Evolutionary conservation across 1,139 yeast genomes (phyloP).

Genomic region (Yamadazyma songkhlaensis): DNA sequence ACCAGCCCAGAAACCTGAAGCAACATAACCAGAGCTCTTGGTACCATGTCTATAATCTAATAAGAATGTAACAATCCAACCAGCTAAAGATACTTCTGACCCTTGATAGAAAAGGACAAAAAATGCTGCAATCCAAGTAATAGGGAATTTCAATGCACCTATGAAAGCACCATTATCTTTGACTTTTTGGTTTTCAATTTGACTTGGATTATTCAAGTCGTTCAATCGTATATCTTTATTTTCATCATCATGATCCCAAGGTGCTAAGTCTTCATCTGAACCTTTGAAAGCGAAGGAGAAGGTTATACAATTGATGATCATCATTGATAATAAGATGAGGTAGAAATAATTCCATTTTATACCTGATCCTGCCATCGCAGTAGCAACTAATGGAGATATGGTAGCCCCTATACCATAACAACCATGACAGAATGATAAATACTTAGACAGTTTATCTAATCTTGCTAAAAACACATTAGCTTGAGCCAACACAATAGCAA

Average conservation of each 20-base stretch:
- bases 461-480: slow-evolving; percentile 56
- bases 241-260: slow-evolving; percentile 27
- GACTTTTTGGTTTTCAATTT: slow-evolving; percentile 3
- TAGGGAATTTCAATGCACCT: slow-evolving; percentile 36
- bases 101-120: slow-evolving; percentile 66
- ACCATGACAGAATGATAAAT: slow-evolving; percentile 57
- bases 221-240: slow-evolving; percentile 2
- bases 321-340: slow-evolving; percentile 42
- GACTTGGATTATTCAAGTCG: no score
- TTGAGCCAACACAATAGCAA: slow-evolving; percentile 55
- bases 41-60: slow-evolving; percentile 53
- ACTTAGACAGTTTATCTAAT: slow-evolving; percentile 45
- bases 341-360: slow-evolving; percentile 55
- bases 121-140: slow-evolving; percentile 55
- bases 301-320: slow-evolving; percentile 23
- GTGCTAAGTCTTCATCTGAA: slow-evolving; percentile 40
- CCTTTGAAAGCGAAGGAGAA: slow-evolving; percentile 38
- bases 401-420: slow-evolving; percentile 65
- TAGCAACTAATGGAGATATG: slow-evolving; percentile 56
- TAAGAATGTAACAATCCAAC: slow-evolving; percentile 68
- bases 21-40: slow-evolving; percentile 55
- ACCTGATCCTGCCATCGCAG: slow-evolving; percentile 48
- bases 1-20: slow-evolving; percentile 75
- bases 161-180: slow-evolving; percentile 10
- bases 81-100: slow-evolving; percentile 65